Percentiles rank a stretch among this genome's conserved stretches.
Evolutionary conservation across 148 eudicot genomes (phyloP).

Genomic region (Rhododendron vialii): DNA sequence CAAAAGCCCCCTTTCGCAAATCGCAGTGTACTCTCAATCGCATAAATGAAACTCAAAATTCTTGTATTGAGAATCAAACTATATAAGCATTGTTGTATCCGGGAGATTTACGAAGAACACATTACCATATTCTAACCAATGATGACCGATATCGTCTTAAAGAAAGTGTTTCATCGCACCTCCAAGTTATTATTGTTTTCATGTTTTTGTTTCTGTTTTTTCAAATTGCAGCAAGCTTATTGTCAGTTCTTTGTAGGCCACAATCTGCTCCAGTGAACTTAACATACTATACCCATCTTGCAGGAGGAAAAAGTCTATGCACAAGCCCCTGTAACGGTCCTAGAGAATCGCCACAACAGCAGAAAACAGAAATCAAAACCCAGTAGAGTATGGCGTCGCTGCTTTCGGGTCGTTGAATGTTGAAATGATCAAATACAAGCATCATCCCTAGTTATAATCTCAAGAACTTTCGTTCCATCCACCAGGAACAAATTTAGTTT

Average conservation of each 20-base stretch:
- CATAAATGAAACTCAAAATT: not conserved
- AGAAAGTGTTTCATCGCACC: not conserved
- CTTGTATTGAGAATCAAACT: not conserved
- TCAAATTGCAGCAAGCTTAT: not conserved
- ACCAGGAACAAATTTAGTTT: not conserved
- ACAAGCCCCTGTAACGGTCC: not conserved
- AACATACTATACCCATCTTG: not conserved
- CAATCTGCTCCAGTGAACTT: not conserved
- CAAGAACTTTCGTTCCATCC: not conserved
- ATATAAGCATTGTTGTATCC: not conserved
- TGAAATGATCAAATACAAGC: not conserved
- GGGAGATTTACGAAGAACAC: not conserved
- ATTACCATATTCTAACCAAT: not conserved
- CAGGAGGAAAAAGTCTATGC: slow-evolving; percentile 6
- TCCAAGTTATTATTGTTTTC: not conserved
- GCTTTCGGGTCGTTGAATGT: not conserved
- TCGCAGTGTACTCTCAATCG: not conserved
- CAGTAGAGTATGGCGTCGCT: slow-evolving; percentile 2
- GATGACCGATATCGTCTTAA: not conserved
- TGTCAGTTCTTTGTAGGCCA: not conserved
- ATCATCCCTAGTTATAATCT: not conserved
- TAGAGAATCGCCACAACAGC: not conserved
- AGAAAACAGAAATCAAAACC: slow-evolving; percentile 6
- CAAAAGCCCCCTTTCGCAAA: not conserved
- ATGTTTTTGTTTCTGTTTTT: not conserved